Conservation (phyloP, 352 stramenopile species). For the Phytophthora ohioensis region DNA sequence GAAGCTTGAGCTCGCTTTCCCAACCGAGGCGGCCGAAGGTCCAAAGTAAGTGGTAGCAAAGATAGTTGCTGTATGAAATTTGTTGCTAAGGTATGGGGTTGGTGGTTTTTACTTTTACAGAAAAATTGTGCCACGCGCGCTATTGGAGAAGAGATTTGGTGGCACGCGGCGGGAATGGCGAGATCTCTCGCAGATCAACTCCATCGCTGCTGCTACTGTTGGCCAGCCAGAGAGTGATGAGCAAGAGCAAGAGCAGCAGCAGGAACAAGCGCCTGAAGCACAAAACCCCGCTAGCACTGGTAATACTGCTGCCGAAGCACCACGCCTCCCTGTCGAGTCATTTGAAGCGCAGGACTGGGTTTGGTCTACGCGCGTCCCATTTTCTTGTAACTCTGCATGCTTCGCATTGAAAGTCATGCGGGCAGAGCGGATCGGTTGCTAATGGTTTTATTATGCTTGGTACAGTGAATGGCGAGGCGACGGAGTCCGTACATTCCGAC, state of each 20-base stretch:
- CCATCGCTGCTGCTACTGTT: conserved; percentile 21
- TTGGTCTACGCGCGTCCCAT: conserved; percentile 41
- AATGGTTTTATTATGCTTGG: conserved; percentile 2
- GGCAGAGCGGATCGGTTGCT: neutral
- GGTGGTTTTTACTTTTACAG: conserved; percentile 14
- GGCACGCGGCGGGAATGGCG: conserved; percentile 42
- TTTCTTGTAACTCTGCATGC: conserved; percentile 30
- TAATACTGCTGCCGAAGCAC: conserved; percentile 12
- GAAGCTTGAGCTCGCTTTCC: conserved; percentile 62
- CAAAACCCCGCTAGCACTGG: conserved; percentile 1
- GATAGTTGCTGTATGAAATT: neutral
- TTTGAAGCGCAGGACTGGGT: conserved; percentile 24
- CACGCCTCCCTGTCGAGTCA: conserved; percentile 7
- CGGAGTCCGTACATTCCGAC: conserved; percentile 29
- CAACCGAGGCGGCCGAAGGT: conserved; percentile 8
- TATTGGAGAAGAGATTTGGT: conserved; percentile 45
- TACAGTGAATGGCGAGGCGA: conserved; percentile 24
- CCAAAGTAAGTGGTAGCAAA: conserved; percentile 10
- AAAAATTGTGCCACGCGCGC: conserved; percentile 37
- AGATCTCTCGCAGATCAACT: conserved; percentile 47
- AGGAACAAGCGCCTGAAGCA: conserved; percentile 19
- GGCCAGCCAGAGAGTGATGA: conserved; percentile 1
- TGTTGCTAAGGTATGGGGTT: neutral
- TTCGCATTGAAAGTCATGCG: neutral
- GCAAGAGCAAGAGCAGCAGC: conserved; percentile 14